Percentiles rank a stretch among this genome's conserved stretches.
These are phyloP conservation scores for Papiliotrema nemorosa DNA, from an alignment of 1,284 basidiomycete genomes.

Conservation along the genomic window DNA sequence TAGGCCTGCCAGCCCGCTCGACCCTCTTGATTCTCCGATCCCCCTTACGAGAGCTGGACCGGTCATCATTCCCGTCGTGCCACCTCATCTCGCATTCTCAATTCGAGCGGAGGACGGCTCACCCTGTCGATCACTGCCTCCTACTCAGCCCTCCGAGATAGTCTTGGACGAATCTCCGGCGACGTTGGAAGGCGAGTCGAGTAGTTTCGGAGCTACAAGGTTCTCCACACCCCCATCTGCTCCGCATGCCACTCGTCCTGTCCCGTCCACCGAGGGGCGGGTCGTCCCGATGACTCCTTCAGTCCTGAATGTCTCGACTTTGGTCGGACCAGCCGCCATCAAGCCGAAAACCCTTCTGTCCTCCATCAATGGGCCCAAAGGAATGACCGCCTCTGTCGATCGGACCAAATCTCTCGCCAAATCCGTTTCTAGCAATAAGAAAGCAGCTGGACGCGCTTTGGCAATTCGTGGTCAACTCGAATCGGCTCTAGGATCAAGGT, in stretches of 20 bases:
- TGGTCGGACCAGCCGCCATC: background rate
- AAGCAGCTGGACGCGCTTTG: conserved; percentile 10
- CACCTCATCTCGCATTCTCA: conserved; percentile 13
- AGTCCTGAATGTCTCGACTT: background rate
- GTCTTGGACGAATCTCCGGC: background rate
- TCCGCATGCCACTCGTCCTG: no score
- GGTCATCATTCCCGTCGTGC: conserved; percentile 30
- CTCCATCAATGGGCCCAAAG: no score
- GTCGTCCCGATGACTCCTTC: background rate
- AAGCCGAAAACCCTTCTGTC: background rate
- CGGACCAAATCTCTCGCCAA: background rate
- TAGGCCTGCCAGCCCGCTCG: no score
- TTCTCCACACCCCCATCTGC: background rate
- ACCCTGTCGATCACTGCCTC: conserved; percentile 18
- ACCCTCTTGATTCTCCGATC: conserved; percentile 25
- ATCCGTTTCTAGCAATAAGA: background rate
- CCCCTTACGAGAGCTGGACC: conserved; percentile 32
- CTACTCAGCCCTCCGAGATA: background rate
- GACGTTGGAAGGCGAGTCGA: no score
- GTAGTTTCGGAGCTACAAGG: no score
- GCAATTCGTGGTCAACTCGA: conserved; percentile 28
- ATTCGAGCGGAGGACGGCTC: conserved; percentile 24
- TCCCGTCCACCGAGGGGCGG: no score
- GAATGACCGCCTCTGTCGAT: background rate
- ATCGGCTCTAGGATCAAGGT: conserved; percentile 13